Percentiles rank a stretch among this genome's conserved stretches.
Conservation (phyloP, 345 rosid species). For the Citrus trifoliata region DNA sequence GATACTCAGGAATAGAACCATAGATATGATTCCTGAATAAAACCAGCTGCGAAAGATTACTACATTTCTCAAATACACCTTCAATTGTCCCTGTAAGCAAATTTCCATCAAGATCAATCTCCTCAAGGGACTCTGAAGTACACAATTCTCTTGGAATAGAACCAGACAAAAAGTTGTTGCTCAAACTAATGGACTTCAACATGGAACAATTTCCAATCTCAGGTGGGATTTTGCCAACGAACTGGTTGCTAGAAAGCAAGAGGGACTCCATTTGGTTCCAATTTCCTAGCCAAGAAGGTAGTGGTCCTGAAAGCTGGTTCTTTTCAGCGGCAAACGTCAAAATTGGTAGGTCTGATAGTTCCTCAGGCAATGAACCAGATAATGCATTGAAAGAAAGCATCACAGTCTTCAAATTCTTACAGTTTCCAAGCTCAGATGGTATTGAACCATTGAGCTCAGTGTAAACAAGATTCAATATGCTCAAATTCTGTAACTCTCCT, state of each 20-base stretch:
- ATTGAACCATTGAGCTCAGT: conserved; percentile 65
- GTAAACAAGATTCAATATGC: conserved; percentile 52
- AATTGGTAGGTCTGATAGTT: conserved; percentile 61
- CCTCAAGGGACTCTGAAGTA: conserved; percentile 43
- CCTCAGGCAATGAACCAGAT: conserved; percentile 62
- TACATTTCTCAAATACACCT: conserved; percentile 59
- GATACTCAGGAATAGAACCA: conserved; percentile 67
- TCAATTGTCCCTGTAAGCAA: conserved; percentile 54
- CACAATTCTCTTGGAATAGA: conserved; percentile 57
- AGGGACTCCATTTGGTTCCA: conserved; percentile 51
- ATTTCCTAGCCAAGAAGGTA: conserved; percentile 68
- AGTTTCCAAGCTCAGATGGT: conserved; percentile 58
- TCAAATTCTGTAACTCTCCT: conserved; percentile 57
- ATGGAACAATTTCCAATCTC: conserved; percentile 60
- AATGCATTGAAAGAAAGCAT: conserved; percentile 72
- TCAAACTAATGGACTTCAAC: conserved; percentile 53
- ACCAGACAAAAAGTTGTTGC: conserved; percentile 64
- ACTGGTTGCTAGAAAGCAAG: conserved; percentile 54
- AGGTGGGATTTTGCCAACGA: conserved; percentile 57
- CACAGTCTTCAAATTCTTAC: conserved; percentile 61
- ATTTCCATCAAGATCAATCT: conserved; percentile 60
- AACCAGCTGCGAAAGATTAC: conserved; percentile 56
- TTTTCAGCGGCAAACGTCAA: conserved; percentile 67
- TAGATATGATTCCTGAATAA: conserved; percentile 50
- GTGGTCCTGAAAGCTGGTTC: conserved; percentile 29